Evolutionary conservation across 1,139 yeast species (phyloP).

Genomic region (Saccharomyces hybrid): DNA sequence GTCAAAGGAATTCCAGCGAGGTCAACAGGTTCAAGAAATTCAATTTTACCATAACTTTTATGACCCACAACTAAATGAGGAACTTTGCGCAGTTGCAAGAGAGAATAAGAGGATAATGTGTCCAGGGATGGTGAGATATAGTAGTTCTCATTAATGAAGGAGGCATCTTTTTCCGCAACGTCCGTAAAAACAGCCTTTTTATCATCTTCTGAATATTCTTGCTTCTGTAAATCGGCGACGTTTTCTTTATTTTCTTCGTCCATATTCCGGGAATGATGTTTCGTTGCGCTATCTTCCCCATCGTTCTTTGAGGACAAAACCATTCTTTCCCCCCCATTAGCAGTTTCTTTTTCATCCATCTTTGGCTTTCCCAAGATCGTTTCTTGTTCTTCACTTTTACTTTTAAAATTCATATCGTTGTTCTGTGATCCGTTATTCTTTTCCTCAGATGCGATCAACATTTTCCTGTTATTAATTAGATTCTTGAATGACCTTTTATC

Average conservation of each 20-base stretch:
- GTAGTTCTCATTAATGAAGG: slow-evolving; percentile 61
- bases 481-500: slow-evolving; percentile 17
- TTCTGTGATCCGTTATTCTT: slow-evolving; percentile 12
- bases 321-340: not conserved
- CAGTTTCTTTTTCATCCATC: not conserved
- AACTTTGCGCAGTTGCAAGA: slow-evolving; percentile 60
- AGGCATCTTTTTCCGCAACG: slow-evolving; percentile 32
- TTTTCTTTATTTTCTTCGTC: not conserved
- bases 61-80: slow-evolving; percentile 70
- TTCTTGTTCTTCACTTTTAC: not conserved
- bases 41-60: slow-evolving; percentile 65
- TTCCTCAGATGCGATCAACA: slow-evolving; percentile 8
- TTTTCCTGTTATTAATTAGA: slow-evolving; percentile 14
- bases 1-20: slow-evolving; percentile 57
- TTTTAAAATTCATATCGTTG: not conserved
- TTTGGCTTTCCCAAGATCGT: not conserved
- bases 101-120: slow-evolving; percentile 50
- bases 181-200: not conserved
- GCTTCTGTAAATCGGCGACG: not conserved
- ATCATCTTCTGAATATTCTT: slow-evolving; percentile 4
- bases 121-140: slow-evolving; percentile 78
- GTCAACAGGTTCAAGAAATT: slow-evolving; percentile 77
- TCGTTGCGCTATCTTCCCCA: not conserved
- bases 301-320: not conserved
- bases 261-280: not conserved